Evolutionary conservation across 2,329 filamentous ascomycete genomes (phyloP), one percentile per base, ranked within the genome.

Genomic region (Xylariaceae sp.): DNA sequence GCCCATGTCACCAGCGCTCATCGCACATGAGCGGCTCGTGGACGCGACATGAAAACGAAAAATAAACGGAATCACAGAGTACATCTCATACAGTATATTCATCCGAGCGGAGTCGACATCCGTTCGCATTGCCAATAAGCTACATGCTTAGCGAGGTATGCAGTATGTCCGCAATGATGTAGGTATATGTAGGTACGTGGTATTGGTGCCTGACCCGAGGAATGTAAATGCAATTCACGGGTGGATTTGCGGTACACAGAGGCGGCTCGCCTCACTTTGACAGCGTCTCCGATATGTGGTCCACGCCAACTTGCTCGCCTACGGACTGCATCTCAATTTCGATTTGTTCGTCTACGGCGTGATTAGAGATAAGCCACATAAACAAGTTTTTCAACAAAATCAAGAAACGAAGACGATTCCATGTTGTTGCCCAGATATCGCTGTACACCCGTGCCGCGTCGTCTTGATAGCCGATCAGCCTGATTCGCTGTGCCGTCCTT

Each of bases 401-500:
- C 34, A 38, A 38, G 3, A 4, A 38, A 38, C n/a, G 28, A 22
- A n/a, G 19, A 40, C 34, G 45, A 42, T 33, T 34, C n/a, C 48
- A 34, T 31, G 18, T 36, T 14, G 22, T 28, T 45, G 43, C 7
- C 44, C 28, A 18, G 17, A 17, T 39, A n/a, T 34, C 28, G 45
- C 12, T 19, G 14, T 42, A 45, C 22, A 47, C 19, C 53, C 44
- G 53, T 48, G 53, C 50, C 43, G 53, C 47, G 44, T 42, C 44
- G 44, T 42, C 44, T 44, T 39, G 50, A 53, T 53, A 47, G 42
- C 50, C 50, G 47, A 40, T 31, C 46, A 43, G 49, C 38, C 50
- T 53, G 50, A 55, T 55, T 55, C 41, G 51, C 43, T 28, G 40
- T 28, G 22, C 22, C 22, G 22, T 28, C 22, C 7, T 28, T 28